A percentile compares a stretch with the other conserved stretches of the same genome.
These are phyloP conservation scores for Exserohilum rostratum DNA, from an alignment of 2,329 filamentous ascomycete genomes.

Conservation along the genomic window DNA sequence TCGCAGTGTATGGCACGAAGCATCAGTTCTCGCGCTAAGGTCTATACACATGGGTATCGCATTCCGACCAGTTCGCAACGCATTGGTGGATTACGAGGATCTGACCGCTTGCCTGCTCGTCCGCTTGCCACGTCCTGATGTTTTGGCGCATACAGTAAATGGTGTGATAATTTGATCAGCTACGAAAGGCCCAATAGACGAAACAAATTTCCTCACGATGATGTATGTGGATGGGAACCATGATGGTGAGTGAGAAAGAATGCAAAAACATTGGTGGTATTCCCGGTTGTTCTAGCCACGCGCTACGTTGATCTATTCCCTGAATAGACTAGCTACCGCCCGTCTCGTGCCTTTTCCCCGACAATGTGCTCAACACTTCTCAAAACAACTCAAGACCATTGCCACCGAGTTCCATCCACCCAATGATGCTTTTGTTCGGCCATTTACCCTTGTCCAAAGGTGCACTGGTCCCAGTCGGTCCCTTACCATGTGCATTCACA, in stretches of 20 bases:
- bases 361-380: slow-evolving; percentile 29
- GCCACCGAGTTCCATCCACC: slow-evolving; percentile 1
- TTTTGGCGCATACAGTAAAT: background rate
- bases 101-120: background rate
- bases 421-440: background rate
- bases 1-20: background rate
- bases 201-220: background rate
- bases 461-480: background rate
- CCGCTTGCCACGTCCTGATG: background rate
- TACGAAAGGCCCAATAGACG: background rate
- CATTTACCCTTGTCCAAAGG: background rate
- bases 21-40: background rate
- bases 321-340: background rate
- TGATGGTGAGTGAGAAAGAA: background rate
- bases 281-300: too few relatives aligned
- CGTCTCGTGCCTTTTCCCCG: background rate
- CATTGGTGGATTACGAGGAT: background rate
- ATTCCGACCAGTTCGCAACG: background rate
- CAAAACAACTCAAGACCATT: slow-evolving; percentile 1
- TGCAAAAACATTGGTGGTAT: too few relatives aligned
- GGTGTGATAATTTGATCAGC: too few relatives aligned
- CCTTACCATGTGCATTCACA: background rate
- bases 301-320: background rate
- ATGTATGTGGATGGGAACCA: background rate
- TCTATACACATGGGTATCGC: too few relatives aligned